These are phyloP conservation scores for Phaeosphaeria sp. DNA, from an alignment of 2,329 filamentous ascomycete genomes.

Conservation along the genomic window DNA sequence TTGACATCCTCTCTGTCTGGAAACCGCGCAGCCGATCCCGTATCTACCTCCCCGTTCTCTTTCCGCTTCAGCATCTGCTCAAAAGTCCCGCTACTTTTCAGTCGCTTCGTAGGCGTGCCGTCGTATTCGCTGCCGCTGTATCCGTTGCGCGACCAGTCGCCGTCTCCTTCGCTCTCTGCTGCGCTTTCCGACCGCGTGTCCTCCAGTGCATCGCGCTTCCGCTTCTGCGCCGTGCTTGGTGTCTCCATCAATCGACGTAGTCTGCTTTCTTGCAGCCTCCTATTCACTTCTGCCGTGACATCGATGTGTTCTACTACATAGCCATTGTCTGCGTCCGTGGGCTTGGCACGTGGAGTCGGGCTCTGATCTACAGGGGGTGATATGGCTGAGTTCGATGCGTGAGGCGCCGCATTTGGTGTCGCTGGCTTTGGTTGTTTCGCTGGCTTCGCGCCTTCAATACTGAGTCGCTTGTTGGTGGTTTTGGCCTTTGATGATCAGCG, in stretches of 20 bases:
- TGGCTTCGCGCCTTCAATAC: constrained; percentile 27
- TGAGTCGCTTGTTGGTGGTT: constrained; percentile 10
- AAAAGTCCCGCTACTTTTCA: constrained; percentile 34
- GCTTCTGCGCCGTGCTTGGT: constrained; percentile 43
- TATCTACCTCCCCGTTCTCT: constrained; percentile 11
- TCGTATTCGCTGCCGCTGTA: constrained; percentile 18
- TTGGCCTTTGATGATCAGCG: background rate
- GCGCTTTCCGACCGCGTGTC: constrained; percentile 24
- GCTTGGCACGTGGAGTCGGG: constrained; percentile 20
- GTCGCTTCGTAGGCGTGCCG: constrained; percentile 32
- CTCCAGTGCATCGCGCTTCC: constrained; percentile 38
- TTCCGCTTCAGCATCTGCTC: constrained; percentile 30
- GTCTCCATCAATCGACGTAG: constrained; percentile 41
- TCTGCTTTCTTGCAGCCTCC: constrained; percentile 36
- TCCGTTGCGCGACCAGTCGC: constrained; percentile 9
- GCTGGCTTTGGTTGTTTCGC: constrained; percentile 7
- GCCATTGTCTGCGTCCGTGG: constrained; percentile 13
- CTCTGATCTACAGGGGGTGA: constrained; percentile 25
- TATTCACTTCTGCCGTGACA: constrained; percentile 43
- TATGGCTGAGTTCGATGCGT: constrained; percentile 13
- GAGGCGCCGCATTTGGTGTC: background rate
- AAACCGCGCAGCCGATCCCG: constrained; percentile 8
- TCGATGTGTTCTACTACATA: constrained; percentile 39
- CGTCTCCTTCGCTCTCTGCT: constrained; percentile 21
- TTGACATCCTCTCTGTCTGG: constrained; percentile 21